A percentile compares a stretch with the other conserved stretches of the same genome.
Conservation (phyloP, 352 stramenopile species). For the Thraustotheca clavata region DNA sequence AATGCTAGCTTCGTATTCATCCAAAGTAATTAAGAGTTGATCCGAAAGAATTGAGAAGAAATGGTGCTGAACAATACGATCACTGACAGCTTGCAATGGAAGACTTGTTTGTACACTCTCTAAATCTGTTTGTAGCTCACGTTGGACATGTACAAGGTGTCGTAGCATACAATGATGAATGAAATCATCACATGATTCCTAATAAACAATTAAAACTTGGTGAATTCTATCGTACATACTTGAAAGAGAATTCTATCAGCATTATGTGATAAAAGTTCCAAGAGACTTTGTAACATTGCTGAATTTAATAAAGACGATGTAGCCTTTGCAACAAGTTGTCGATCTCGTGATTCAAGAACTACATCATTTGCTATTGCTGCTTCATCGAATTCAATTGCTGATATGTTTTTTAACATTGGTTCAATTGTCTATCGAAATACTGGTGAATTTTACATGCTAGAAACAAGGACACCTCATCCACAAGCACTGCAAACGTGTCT, state of each 20-base stretch:
- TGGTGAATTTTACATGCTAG: background rate
- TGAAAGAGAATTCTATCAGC: constrained; percentile 10
- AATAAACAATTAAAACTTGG: background rate
- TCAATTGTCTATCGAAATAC: background rate
- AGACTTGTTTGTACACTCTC: background rate
- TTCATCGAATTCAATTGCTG: background rate
- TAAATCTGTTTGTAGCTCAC: background rate
- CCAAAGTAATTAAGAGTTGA: background rate
- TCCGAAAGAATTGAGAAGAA: background rate
- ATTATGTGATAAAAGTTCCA: constrained; percentile 4
- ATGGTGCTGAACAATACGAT: background rate
- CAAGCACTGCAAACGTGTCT: background rate
- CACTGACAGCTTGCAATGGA: background rate
- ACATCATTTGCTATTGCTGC: background rate
- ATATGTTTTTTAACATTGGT: background rate
- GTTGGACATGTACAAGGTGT: background rate
- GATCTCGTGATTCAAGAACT: background rate
- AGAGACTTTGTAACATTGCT: constrained; percentile 1
- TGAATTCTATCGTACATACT: background rate
- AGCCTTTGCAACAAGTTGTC: background rate
- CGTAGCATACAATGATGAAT: background rate
- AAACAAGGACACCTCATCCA: background rate
- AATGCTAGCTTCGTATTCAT: background rate
- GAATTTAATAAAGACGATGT: background rate
- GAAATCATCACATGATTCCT: constrained; percentile 15